Evolutionary conservation across 495 filamentous ascomycete species (phyloP), one percentile per base, ranked within the genome.

Genomic region (Bacidia rubella): DNA sequence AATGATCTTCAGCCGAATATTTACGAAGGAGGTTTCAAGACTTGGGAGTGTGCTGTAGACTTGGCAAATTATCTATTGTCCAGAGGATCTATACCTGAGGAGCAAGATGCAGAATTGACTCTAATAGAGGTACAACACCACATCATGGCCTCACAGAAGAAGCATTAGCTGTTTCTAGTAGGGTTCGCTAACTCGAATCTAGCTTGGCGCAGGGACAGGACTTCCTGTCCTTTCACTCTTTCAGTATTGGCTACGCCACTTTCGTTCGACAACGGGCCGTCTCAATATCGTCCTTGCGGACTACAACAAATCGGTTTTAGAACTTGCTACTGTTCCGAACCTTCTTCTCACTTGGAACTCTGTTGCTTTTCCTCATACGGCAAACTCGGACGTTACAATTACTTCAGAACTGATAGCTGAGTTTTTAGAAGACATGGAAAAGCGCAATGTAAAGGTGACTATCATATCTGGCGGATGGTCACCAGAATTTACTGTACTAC

Each of bases 11-110:
- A 81, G 63, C 85, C 87, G 11, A 83, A 85, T 55, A 81, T 96
- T 60, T 98, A 98, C 65, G 92, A 98, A 65, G 92, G 92, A 35
- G 92, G 92, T n/a, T 90, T 96, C 68, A 97, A 98, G 71, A 95
- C 87, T 57, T 98, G 92, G 92, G 92, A 98, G 68, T 95, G 92
- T 68, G 82, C 85, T 11, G 68, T 93, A 49, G 92, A 97, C 68
- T 68, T 98, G 19, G 89, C 87, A 15, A 83, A 76, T 59, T 75
- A 87, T 51, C 69, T 90, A 51, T 67, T 2, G 58, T 17, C 17
- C 17, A 29, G 22, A 0, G 42, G 9, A 47, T 24, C 27, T 11
- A 9, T 4, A 39, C 2, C 19, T 9, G 27, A 46, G 66, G 45
- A 59, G 64, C 51, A 60, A 58, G 22, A 61, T 68, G 41, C 66